A percentile compares a stretch with the other conserved stretches of the same genome.
Evolutionary conservation across 805 yeast genomes (phyloP).

Genomic region (Yarrowia bubula): DNA sequence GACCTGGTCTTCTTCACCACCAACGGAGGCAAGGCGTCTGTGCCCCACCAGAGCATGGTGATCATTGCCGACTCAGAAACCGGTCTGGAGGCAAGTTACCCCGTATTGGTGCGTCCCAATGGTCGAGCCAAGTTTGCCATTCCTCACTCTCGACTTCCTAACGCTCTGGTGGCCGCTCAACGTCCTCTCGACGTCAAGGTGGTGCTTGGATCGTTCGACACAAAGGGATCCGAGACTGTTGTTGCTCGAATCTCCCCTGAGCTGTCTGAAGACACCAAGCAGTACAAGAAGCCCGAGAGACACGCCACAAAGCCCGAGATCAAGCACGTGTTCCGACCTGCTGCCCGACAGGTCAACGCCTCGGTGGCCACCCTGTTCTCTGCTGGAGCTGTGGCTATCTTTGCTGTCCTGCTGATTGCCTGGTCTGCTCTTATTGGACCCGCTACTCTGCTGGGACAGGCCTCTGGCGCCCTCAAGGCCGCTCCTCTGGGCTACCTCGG

Average conservation of each 20-base stretch:
- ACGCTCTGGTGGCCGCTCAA: slow-evolving; percentile 34
- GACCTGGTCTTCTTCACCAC: slow-evolving; percentile 22
- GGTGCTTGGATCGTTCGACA: slow-evolving; percentile 38
- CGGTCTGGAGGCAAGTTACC: slow-evolving; percentile 36
- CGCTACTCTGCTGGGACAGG: slow-evolving; percentile 26
- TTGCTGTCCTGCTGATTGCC: slow-evolving; percentile 45
- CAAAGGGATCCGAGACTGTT: slow-evolving; percentile 31
- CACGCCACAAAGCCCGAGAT: slow-evolving; percentile 58
- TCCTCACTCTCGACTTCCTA: slow-evolving; percentile 38
- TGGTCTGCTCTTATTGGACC: slow-evolving; percentile 36
- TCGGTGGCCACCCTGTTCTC: slow-evolving; percentile 53
- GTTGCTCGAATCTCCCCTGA: slow-evolving; percentile 30
- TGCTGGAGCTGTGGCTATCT: slow-evolving; percentile 44
- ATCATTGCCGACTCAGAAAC: slow-evolving; percentile 21
- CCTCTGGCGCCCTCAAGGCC: slow-evolving; percentile 24
- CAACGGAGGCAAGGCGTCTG: not conserved
- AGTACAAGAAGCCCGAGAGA: slow-evolving; percentile 28
- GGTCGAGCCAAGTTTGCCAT: slow-evolving; percentile 40
- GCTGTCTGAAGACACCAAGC: slow-evolving; percentile 20
- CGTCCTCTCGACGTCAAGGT: slow-evolving; percentile 33
- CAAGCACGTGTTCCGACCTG: slow-evolving; percentile 55
- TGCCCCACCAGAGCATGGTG: slow-evolving; percentile 24
- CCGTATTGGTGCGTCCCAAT: slow-evolving; percentile 37
- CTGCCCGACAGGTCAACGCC: slow-evolving; percentile 53
- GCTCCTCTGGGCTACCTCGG: slow-evolving; percentile 43